phyloP scores from a whole-genome alignment of 1,284 basidiomycete genomes.

The Mycosarcoma maydis region DNA sequence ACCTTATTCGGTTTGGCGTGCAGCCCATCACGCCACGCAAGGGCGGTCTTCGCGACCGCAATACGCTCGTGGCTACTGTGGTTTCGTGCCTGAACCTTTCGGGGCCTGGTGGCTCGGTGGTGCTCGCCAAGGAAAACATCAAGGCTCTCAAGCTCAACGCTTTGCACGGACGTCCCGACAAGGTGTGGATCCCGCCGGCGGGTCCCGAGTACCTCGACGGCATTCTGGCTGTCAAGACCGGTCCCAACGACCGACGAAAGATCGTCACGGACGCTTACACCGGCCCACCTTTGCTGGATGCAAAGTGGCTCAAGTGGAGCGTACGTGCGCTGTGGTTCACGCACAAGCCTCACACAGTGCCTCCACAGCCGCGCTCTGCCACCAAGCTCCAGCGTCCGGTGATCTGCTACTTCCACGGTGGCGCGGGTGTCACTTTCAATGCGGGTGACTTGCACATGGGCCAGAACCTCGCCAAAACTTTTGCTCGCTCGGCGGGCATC shows the following conservation, averaged over 20 bases:
- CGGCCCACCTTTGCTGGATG: constrained; percentile 59
- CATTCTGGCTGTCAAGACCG: constrained; percentile 56
- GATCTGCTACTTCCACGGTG: constrained; percentile 65
- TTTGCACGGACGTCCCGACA: constrained; percentile 45
- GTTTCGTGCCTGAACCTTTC: constrained; percentile 49
- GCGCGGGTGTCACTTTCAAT: constrained; percentile 62
- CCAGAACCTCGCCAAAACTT: constrained; percentile 49
- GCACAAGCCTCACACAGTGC: constrained; percentile 39
- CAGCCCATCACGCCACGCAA: constrained; percentile 61
- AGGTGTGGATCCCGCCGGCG: constrained; percentile 61
- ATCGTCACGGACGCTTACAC: constrained; percentile 47
- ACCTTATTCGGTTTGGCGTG: constrained; percentile 50
- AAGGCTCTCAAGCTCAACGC: constrained; percentile 52
- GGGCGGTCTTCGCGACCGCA: constrained; percentile 55
- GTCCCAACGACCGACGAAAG: constrained; percentile 32
- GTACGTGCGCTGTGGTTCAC: constrained; percentile 62
- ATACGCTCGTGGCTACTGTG: constrained; percentile 47
- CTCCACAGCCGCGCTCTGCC: constrained; percentile 27
- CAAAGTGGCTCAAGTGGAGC: constrained; percentile 60
- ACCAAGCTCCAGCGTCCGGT: constrained; percentile 47
- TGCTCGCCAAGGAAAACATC: constrained; percentile 36
- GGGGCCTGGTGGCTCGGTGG: constrained; percentile 59
- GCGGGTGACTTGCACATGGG: constrained; percentile 64
- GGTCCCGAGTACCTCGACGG: constrained; percentile 56
- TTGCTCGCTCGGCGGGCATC: constrained; percentile 47